Percentiles rank a stretch among this genome's conserved stretches.
These are phyloP conservation scores for Lactarius indigo DNA, from an alignment of 768 basidiomycete genomes.

Conservation along the genomic window DNA sequence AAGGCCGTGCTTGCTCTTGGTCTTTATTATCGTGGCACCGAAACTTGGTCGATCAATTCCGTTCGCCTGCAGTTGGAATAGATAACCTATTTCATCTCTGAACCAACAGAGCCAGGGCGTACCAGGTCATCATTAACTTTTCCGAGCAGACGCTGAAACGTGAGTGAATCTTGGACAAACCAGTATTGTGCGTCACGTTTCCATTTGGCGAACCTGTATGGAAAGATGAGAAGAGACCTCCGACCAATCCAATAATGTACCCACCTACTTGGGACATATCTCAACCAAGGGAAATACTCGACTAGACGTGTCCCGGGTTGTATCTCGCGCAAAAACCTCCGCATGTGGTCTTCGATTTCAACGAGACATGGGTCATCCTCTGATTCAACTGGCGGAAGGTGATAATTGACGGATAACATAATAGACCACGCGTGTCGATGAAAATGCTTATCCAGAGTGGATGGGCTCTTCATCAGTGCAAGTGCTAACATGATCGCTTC, in stretches of 20 bases:
- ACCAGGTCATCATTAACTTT: slow-evolving; percentile 8
- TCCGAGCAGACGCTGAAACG: slow-evolving; percentile 11
- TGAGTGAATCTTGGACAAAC: slow-evolving; percentile 10
- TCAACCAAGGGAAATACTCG: not conserved
- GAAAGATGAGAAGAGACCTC: not conserved
- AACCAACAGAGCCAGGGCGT: not conserved
- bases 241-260: not conserved
- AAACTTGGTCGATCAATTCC: slow-evolving; percentile 12
- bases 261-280: not conserved
- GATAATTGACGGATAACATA: not conserved
- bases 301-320: no score
- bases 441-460: not conserved
- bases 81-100: not conserved
- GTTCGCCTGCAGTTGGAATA: not conserved
- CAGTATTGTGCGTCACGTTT: slow-evolving; percentile 15
- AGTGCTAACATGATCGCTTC: not conserved
- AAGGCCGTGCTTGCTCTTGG: not conserved
- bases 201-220: slow-evolving; percentile 13
- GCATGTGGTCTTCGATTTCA: not conserved
- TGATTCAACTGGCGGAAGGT: not conserved
- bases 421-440: not conserved
- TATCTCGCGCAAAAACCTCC: not conserved
- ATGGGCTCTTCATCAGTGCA: not conserved
- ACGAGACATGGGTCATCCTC: not conserved
- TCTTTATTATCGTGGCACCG: slow-evolving; percentile 6